Base-by-base conservation (phyloP, 1,139 yeast genomes). In the Geotrichum carabidarum region DNA sequence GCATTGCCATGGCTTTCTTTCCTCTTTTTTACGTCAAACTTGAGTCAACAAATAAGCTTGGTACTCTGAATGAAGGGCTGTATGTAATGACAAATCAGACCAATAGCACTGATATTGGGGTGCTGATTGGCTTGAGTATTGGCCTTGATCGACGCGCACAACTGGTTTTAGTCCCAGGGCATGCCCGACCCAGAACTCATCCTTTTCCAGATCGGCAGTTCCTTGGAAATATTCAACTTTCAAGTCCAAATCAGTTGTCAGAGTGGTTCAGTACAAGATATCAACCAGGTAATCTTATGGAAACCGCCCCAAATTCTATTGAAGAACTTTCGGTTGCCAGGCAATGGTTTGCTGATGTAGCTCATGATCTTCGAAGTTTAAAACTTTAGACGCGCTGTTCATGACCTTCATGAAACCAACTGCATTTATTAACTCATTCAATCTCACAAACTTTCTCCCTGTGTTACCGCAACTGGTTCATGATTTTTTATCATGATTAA, bases 321-420 rank as follows among this genome's bases (percentile, higher is more conserved):
- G 56, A 56, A 38, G 58, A 56, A 40, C 43, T 56, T 8, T 34
- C 48, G 17, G 52, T 50, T n/a, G 58, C 53, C 11, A 37, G 55
- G 31, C 54, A 56, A 18, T 56, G 58, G 58, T 56, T 56, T 41
- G 17, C 46, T 15, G 52, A 53, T n/a, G 54, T 54, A n/a, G 58
- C 58, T 36, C 51, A 52, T 5, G 58, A 56, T 38, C 40, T 56
- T 17, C 50, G 53, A 47, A 43, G 51, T 32, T 42, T 56, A 34
- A 56, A 50, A 17, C 36, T 41, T 8, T 51, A 38, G 43, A n/a
- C 4, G 30, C 17, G 15, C 5, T 5, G 27, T 22, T 9, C 27
- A n/a, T 35, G 9, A 14, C 8, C 27, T n/a, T 45, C 17, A 8
- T 8, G 17, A n/a, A 35, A 12, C 38, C 18, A 32, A 9, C 18